Evolutionary conservation across 2,329 filamentous ascomycete genomes (phyloP).

Genomic region (Aquanectria penicillioides): DNA sequence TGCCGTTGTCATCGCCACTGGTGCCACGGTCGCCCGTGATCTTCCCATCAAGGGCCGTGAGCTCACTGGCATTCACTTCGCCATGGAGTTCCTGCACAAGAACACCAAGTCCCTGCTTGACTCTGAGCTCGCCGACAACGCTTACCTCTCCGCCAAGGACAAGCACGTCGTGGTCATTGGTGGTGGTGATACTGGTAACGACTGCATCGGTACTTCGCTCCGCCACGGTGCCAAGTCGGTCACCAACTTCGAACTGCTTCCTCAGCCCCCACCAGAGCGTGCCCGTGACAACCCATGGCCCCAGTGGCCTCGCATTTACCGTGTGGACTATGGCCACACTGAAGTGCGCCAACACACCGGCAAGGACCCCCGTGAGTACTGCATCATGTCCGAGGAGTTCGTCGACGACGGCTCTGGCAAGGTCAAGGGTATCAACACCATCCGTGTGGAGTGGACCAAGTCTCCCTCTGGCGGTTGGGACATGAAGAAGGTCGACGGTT

Average conservation of each 20-base stretch:
- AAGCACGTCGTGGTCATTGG: conserved; percentile 98
- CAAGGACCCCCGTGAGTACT: conserved; percentile 95
- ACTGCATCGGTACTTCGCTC: conserved; percentile 96
- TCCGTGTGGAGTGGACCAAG: conserved; percentile 96
- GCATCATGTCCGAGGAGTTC: conserved; percentile 98
- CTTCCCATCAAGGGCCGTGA: conserved; percentile 90
- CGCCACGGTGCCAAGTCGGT: conserved; percentile 96
- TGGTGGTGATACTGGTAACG: conserved; percentile 97
- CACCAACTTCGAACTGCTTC: conserved; percentile 94
- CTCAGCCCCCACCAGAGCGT: conserved; percentile 90
- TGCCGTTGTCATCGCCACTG: conserved; percentile 90
- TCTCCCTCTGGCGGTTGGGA: conserved; percentile 91
- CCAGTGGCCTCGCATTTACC: conserved; percentile 97
- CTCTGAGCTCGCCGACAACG: conserved; percentile 82
- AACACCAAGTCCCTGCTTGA: conserved; percentile 98
- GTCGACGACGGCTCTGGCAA: conserved; percentile 87
- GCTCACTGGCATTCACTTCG: conserved; percentile 90
- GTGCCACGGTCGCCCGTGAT: conserved; percentile 92
- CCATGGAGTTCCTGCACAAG: conserved; percentile 96
- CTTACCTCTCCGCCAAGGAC: conserved; percentile 94
- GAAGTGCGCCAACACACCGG: conserved; percentile 97
- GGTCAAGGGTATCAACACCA: conserved; percentile 95
- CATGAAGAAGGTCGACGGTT: conserved; percentile 96
- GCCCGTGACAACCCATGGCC: conserved; percentile 97
- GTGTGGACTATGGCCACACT: conserved; percentile 96